phyloP scores from a whole-genome alignment of 192 early-diverging fungal species.

The Coemansia sp. region DNA sequence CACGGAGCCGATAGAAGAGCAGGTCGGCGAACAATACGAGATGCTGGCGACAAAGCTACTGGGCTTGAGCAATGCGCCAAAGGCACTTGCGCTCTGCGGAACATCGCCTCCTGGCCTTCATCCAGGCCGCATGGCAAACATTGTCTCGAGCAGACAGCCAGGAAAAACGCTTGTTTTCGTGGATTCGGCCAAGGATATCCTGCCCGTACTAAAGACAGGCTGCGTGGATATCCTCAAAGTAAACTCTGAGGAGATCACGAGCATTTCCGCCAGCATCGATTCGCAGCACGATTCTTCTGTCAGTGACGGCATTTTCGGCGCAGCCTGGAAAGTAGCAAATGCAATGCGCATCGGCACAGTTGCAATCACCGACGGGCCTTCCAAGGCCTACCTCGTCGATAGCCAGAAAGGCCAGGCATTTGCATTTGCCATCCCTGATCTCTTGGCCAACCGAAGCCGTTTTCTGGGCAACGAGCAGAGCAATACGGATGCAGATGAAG shows the following conservation, averaged over 20 bases:
- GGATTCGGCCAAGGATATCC: conserved; percentile 32
- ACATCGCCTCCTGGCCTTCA: conserved; percentile 28
- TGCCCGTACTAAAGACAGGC: conserved; percentile 19
- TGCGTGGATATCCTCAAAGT: conserved; percentile 33
- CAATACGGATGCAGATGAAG: background rate
- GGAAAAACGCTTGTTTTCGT: conserved; percentile 27
- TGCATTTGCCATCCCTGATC: conserved; percentile 24
- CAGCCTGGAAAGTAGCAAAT: background rate
- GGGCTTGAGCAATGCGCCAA: conserved; percentile 7
- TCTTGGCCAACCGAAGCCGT: conserved; percentile 13
- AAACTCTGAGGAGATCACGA: conserved; percentile 20
- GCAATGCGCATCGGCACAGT: conserved; percentile 11
- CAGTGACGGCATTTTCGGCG: background rate
- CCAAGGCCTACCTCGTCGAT: conserved; percentile 20
- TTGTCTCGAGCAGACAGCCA: conserved; percentile 8
- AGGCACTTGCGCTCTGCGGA: conserved; percentile 34
- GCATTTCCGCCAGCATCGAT: conserved; percentile 6
- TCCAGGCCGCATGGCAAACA: conserved; percentile 10
- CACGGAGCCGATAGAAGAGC: conserved; percentile 13
- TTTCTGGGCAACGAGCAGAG: conserved; percentile 5
- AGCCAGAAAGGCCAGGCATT: background rate
- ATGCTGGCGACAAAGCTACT: conserved; percentile 7
- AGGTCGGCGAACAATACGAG: conserved; percentile 13
- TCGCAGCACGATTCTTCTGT: background rate
- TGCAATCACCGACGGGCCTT: conserved; percentile 37